Percentiles rank a stretch among this genome's conserved stretches.
Evolutionary conservation across 495 filamentous ascomycete species (phyloP).

Genomic region (Amphirosellinia nigrospora): DNA sequence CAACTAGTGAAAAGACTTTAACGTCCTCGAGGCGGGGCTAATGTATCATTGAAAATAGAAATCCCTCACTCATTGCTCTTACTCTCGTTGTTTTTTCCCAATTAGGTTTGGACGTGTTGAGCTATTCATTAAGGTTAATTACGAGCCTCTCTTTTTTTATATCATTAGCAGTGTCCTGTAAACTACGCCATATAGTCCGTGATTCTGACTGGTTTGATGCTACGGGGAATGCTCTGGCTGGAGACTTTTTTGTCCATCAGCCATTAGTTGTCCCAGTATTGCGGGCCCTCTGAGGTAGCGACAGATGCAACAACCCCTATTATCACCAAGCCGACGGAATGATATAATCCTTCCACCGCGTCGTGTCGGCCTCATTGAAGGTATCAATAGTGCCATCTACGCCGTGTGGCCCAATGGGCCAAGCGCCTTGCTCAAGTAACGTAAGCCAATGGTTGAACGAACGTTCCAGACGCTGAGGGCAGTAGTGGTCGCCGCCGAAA

Average conservation of each 20-base stretch:
- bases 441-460: background rate
- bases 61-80: background rate
- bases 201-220: too few species aligned
- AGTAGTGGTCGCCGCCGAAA: conserved; percentile 3
- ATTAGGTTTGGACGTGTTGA: background rate
- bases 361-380: background rate
- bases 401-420: background rate
- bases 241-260: too few species aligned
- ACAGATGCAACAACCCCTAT: background rate
- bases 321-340: conserved; percentile 6
- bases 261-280: too few species aligned
- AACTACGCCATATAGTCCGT: too few species aligned
- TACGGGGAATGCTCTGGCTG: too few species aligned
- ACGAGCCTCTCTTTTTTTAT: background rate
- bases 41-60: background rate
- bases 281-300: background rate
- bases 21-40: background rate
- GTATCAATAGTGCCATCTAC: background rate
- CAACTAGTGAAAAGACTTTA: background rate
- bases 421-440: background rate
- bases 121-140: background rate
- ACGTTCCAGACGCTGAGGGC: background rate
- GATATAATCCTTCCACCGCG: background rate
- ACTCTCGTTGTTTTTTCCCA: background rate
- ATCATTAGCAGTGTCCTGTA: too few species aligned